Evolutionary conservation across 192 early-diverging fungal genomes (phyloP).

Genomic region (Backusella mclennaniae): DNA sequence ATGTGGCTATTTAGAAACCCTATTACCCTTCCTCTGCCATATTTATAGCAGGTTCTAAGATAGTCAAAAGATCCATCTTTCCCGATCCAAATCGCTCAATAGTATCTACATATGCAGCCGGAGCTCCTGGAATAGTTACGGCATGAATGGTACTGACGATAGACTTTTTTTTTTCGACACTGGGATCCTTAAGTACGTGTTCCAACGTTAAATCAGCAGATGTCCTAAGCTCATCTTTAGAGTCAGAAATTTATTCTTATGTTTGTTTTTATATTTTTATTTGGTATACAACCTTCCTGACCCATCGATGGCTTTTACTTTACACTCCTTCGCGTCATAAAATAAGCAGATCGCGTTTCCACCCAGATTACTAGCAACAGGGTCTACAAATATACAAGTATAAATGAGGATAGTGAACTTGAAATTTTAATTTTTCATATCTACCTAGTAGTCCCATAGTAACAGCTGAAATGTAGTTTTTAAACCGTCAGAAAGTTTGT

Average conservation of each 20-base stretch:
- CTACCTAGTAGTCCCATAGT: too few relatives aligned
- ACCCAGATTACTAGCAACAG: too few relatives aligned
- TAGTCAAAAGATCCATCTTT: conserved; percentile 47
- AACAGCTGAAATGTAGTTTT: too few relatives aligned
- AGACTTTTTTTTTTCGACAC: conserved; percentile 24
- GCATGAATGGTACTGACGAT: conserved; percentile 42
- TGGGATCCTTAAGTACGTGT: conserved; percentile 30
- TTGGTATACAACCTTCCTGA: too few relatives aligned
- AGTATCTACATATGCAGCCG: conserved; percentile 68
- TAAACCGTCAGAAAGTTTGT: background rate
- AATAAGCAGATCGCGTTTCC: too few relatives aligned
- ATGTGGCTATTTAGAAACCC: too few relatives aligned
- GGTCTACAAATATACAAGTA: background rate
- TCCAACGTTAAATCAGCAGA: conserved; percentile 47
- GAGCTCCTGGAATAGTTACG: conserved; percentile 71
- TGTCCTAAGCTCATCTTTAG: background rate
- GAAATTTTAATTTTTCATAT: conserved; percentile 22
- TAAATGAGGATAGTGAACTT: too few relatives aligned
- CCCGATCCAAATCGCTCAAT: conserved; percentile 62
- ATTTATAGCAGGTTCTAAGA: conserved; percentile 64
- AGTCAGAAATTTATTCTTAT: background rate
- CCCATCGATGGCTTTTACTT: too few relatives aligned
- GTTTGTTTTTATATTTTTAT: too few relatives aligned
- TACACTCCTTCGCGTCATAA: too few relatives aligned
- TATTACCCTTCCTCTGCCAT: conserved; percentile 64